Base-by-base conservation (phyloP, 2,329 filamentous ascomycete genomes). In the Aspergillus eucalypticola region DNA sequence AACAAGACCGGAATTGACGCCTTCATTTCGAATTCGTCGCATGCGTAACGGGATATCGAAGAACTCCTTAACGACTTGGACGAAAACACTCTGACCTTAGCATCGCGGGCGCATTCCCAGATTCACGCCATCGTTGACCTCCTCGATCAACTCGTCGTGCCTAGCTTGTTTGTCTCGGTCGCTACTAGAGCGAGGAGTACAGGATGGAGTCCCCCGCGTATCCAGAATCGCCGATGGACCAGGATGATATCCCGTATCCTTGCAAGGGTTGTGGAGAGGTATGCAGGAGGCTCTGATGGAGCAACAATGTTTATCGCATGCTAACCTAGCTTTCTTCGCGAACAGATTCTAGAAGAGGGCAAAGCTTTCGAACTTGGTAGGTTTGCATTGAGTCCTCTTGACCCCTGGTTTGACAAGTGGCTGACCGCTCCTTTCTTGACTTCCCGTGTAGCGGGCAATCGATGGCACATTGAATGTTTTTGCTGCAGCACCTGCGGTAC, bases 401-500 rank as follows among this genome's bases (percentile, higher is more conserved):
- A 35, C 44, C 62, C 29, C 48, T 35, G 50, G 59, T 29, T 48
- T 29, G 5, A 52, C 44, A 67, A 66, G 58, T 65, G 56, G 50
- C 71, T 74, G 65, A 75, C 70, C 71, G 41, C 29, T 54, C n/a
- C 17, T 42, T 42, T 50, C 17, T 44, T 13, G 10, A 17, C 67
- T 75, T 15, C 73, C 61, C 71, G 67, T 61, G 59, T 69, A 96
- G 93, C 94, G 76, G 93, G 93, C 65, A 95, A 96, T 77, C 87
- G 94, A 84, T 98, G 94, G 95, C 95, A 99, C 83, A 91, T 99
- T 73, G 91, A 97, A 81, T 99, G 95, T 82, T 99, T 99, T 81
- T 90, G 93, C 75, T 98, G 94, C 84, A 95, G 96, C 77, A 96
- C 91, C 58, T 99, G 94, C 83, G 87, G 88, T 72, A 97, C 93